Evolutionary conservation across 2,329 filamentous ascomycete species (phyloP).

Genomic region (Macrophomina phaseolina): DNA sequence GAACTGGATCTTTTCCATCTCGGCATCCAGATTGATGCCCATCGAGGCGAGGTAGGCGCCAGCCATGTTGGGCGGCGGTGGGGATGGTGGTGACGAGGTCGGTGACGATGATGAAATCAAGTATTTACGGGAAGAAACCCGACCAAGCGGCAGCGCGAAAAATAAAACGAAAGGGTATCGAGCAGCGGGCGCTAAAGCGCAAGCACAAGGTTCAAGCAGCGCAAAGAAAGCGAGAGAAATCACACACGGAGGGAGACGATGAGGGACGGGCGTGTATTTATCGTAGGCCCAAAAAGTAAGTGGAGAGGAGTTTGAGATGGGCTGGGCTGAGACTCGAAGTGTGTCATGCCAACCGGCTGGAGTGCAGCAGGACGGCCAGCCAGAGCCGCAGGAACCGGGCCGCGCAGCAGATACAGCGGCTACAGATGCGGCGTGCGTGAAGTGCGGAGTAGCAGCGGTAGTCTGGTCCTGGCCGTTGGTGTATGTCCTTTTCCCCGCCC

Average conservation of each 20-base stretch:
- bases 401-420: background rate
- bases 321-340: constrained; percentile 12
- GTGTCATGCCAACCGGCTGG: constrained; percentile 8
- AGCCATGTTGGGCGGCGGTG: constrained; percentile 24
- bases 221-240: background rate
- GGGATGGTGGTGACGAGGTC: background rate
- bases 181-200: constrained; percentile 15
- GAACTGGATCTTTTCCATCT: constrained; percentile 39
- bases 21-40: constrained; percentile 42
- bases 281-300: constrained; percentile 1
- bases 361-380: background rate
- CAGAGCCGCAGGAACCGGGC: background rate
- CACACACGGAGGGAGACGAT: background rate
- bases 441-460: background rate
- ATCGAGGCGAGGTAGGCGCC: constrained; percentile 23
- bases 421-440: background rate
- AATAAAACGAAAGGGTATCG: constrained; percentile 7
- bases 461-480: background rate
- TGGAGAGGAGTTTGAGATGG: constrained; percentile 17
- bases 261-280: constrained; percentile 1
- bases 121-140: constrained; percentile 9
- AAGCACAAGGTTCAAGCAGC: background rate
- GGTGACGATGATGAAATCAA: background rate
- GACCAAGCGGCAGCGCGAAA: background rate
- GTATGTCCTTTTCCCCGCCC: constrained; percentile 4